Evolutionary conservation across 345 rosid species (phyloP), one percentile per base, ranked within the genome.

Genomic region (Geranium brycei): DNA sequence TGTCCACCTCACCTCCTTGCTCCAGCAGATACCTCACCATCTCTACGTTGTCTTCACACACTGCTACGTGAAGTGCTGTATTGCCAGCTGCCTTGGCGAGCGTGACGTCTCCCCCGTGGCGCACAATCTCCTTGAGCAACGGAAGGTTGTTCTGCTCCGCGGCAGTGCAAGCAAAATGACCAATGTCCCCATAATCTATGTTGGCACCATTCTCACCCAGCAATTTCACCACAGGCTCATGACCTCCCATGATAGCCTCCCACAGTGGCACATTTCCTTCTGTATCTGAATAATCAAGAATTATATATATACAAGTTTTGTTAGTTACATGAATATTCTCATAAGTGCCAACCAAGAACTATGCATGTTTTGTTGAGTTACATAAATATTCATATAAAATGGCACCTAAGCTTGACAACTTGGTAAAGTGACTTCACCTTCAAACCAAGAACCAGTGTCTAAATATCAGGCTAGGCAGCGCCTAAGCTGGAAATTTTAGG

Each of bases 51-150:
- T 66, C 97, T 72, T 92, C 99, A 31, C 90, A 82, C 57, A 90
- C 99, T 19, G 97, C 95, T 2, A 78, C 79, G 60, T 90, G 99
- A 15, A 92, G 88, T 31, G 99, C 91, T 1, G 96, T 81, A 40
- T 77, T 76, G 4, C 93, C 91, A 13, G 82, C 74, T 74, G 19
- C 70, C 71, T 76, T 78, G 0, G 86, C 81, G 23, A 61, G 53
- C 0, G 86, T 87, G 28, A 92, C 79, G 13, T 85, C 84, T 14
- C 91, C 97, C 17, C 89, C 95, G 41, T 60, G 63, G 1, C n/a
- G 66, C 19, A 69, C 72, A 57, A 92, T 84, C 68, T 90, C 86
- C 69, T 80, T 68, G 19, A 92, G 87, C 66, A 92, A 73, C 32
- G 72, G 61, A 71, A 89, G 64, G 69, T 82, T 79, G 69, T 85